A percentile compares a stretch with the other conserved stretches of the same genome.
Evolutionary conservation across 352 stramenopile genomes (phyloP).

Genomic region (Globisporangium iwayamae): DNA sequence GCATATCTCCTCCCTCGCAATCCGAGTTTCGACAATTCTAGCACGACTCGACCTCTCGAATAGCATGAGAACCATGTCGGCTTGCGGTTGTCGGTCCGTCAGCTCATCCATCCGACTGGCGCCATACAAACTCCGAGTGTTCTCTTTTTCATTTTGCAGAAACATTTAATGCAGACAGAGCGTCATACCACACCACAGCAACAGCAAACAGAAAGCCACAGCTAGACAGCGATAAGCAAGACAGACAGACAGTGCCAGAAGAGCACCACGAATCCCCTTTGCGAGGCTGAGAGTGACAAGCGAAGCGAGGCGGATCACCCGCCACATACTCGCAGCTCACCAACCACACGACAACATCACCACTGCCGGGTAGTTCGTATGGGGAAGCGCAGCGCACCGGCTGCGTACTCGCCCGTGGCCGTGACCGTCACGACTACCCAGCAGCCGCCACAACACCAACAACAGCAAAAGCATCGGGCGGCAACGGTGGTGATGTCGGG

Average conservation of each 20-base stretch:
- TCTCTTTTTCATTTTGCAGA: neutral
- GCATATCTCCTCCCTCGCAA: neutral
- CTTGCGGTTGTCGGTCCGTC: neutral
- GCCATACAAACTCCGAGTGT: slow-evolving; percentile 4
- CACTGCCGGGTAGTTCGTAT: neutral
- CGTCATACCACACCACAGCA: neutral
- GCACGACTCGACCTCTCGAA: neutral
- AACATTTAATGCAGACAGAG: neutral
- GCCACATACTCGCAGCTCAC: neutral
- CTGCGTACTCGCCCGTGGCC: slow-evolving; percentile 2
- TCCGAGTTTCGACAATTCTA: neutral
- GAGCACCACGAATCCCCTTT: neutral
- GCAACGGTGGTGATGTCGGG: neutral
- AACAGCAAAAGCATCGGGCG: slow-evolving; percentile 4
- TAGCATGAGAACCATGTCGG: neutral
- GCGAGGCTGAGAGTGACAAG: neutral
- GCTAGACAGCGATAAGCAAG: neutral
- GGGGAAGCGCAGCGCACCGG: slow-evolving; percentile 1
- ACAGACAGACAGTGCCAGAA: neutral
- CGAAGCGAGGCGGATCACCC: neutral
- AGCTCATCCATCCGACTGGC: neutral
- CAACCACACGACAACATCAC: neutral
- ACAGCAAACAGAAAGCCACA: neutral
- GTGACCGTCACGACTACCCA: neutral
- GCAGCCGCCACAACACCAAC: neutral